A percentile compares a stretch with the other conserved stretches of the same genome.
phyloP scores from a whole-genome alignment of 352 stramenopile species.

The Globisporangium barbulae region DNA sequence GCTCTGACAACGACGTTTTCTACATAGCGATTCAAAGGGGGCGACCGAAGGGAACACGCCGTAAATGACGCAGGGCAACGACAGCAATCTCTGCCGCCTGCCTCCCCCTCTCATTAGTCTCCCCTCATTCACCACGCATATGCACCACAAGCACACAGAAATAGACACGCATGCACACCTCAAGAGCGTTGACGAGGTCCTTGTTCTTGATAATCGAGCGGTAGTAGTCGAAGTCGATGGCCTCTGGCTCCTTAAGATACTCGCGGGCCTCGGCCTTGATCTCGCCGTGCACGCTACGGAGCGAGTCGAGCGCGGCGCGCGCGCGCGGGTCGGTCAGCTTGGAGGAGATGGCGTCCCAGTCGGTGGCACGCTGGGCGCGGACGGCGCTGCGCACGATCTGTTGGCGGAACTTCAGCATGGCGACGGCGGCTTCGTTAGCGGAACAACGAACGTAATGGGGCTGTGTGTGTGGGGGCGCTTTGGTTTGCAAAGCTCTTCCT shows the following conservation, averaged over 20 bases:
- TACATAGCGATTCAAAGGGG: background rate
- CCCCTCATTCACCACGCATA: background rate
- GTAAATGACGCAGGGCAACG: background rate
- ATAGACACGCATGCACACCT: slow-evolving; percentile 23
- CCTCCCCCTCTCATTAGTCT: background rate
- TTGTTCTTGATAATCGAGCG: slow-evolving; percentile 87
- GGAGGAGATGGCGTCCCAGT: slow-evolving; percentile 67
- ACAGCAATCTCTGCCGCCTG: background rate
- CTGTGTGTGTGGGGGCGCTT: slow-evolving; percentile 5
- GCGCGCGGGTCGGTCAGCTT: slow-evolving; percentile 79
- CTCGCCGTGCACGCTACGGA: slow-evolving; percentile 76
- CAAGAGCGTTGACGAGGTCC: slow-evolving; percentile 80
- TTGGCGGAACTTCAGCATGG: slow-evolving; percentile 75
- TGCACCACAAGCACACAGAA: background rate
- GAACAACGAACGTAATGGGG: slow-evolving; percentile 4
- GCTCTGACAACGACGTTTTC: too few relatives aligned
- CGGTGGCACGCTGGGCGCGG: slow-evolving; percentile 48
- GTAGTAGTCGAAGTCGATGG: slow-evolving; percentile 88
- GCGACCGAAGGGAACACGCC: background rate
- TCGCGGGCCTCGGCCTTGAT: slow-evolving; percentile 68
- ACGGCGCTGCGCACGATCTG: slow-evolving; percentile 65
- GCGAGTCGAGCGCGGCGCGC: slow-evolving; percentile 69
- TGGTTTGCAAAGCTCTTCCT: slow-evolving; percentile 9
- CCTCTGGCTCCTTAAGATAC: slow-evolving; percentile 74
- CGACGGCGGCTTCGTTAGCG: slow-evolving; percentile 16